phyloP scores from a whole-genome alignment of 2,329 filamentous ascomycete genomes.

The Sordariomycetes sp. region DNA sequence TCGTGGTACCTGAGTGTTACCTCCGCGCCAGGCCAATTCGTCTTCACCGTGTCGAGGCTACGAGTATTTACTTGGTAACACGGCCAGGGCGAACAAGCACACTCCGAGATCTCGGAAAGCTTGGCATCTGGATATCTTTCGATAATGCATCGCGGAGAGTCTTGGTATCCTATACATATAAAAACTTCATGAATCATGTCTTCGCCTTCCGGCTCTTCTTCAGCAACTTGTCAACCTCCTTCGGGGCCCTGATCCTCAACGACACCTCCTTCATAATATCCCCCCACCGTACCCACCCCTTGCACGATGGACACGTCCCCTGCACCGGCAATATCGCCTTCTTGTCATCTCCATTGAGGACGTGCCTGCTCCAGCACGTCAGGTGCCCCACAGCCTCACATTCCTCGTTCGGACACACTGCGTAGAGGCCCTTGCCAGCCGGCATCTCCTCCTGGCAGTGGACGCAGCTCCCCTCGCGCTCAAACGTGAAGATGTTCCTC shows the following conservation, averaged over 20 bases:
- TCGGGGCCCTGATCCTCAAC: slow-evolving; percentile 57
- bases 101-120: neutral
- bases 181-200: neutral
- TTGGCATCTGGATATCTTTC: neutral
- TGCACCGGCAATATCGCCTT: slow-evolving; percentile 51
- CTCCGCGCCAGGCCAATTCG: no score
- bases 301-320: slow-evolving; percentile 64
- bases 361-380: slow-evolving; percentile 45
- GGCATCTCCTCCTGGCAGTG: slow-evolving; percentile 36
- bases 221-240: slow-evolving; percentile 60
- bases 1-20: neutral
- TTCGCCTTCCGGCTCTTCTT: slow-evolving; percentile 31
- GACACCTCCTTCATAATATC: slow-evolving; percentile 77
- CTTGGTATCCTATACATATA: neutral
- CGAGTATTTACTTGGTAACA: no score
- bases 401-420: slow-evolving; percentile 39
- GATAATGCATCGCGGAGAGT: neutral
- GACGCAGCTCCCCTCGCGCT: slow-evolving; percentile 43
- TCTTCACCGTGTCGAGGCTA: no score
- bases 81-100: neutral
- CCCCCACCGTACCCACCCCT: slow-evolving; percentile 53
- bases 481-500: slow-evolving; percentile 41
- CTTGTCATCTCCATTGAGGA: slow-evolving; percentile 24
- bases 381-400: slow-evolving; percentile 51
- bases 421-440: slow-evolving; percentile 39